Conservation (phyloP, 2,329 filamentous ascomycete species). For the Ceratocystis variospora region DNA sequence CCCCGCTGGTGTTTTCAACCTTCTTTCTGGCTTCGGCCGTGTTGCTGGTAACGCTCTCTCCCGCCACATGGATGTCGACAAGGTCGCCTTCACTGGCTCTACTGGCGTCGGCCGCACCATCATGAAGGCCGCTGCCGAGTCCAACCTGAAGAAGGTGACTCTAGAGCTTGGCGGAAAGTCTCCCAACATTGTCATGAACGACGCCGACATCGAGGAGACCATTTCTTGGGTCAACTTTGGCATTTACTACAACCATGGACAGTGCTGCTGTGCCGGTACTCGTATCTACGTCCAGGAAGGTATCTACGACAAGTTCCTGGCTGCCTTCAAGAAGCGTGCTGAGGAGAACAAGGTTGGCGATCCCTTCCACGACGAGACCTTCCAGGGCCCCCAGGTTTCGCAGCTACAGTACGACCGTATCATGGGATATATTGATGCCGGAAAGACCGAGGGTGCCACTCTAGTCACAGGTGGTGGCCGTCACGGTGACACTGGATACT, state of each 20-base stretch:
- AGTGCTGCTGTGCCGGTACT: slow-evolving; percentile 47
- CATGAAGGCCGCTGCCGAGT: slow-evolving; percentile 55
- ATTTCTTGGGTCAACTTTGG: slow-evolving; percentile 37
- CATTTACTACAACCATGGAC: slow-evolving; percentile 41
- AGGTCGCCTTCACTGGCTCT: slow-evolving; percentile 65
- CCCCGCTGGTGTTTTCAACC: slow-evolving; percentile 60
- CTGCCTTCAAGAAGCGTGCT: slow-evolving; percentile 38
- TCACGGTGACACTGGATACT: slow-evolving; percentile 26
- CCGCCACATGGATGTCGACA: slow-evolving; percentile 54
- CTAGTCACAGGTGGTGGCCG: slow-evolving; percentile 24
- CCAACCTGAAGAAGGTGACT: slow-evolving; percentile 49
- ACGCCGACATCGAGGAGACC: slow-evolving; percentile 49
- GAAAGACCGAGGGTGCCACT: slow-evolving; percentile 28
- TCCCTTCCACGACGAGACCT: slow-evolving; percentile 25
- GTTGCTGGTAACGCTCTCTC: slow-evolving; percentile 54
- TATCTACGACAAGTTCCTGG: slow-evolving; percentile 43
- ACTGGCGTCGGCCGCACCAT: slow-evolving; percentile 57
- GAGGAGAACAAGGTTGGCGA: slow-evolving; percentile 29
- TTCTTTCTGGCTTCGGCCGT: slow-evolving; percentile 55
- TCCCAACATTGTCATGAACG: slow-evolving; percentile 49
- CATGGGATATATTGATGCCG: slow-evolving; percentile 33
- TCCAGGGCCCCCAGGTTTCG: slow-evolving; percentile 37
- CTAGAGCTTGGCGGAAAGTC: slow-evolving; percentile 58
- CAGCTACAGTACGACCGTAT: slow-evolving; percentile 37
- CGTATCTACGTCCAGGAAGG: slow-evolving; percentile 43